Evolutionary conservation across 306 rosid genomes (phyloP).

Genomic region (Medicago arabica): DNA sequence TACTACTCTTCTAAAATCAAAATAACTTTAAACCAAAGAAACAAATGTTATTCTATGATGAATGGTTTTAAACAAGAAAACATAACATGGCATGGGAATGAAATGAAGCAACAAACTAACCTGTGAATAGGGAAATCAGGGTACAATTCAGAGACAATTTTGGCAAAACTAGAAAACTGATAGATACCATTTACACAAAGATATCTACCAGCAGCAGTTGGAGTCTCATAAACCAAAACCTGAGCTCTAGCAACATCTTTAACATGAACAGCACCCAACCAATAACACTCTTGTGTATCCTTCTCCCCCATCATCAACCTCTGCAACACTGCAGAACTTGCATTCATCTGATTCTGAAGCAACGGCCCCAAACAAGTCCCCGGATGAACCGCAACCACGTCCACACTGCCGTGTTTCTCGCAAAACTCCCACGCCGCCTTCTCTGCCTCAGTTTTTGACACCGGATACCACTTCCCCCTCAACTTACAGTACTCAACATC

Average conservation of each 20-base stretch:
- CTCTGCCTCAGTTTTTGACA: slow-evolving; percentile 86
- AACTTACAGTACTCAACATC: slow-evolving; percentile 68
- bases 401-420: slow-evolving; percentile 47
- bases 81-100: neutral
- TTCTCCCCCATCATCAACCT: slow-evolving; percentile 68
- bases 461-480: slow-evolving; percentile 84
- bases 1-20: neutral
- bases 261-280: slow-evolving; percentile 92
- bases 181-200: slow-evolving; percentile 83
- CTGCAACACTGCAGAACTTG: slow-evolving; percentile 76
- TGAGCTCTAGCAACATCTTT: slow-evolving; percentile 67
- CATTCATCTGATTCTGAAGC: slow-evolving; percentile 71
- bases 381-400: slow-evolving; percentile 73
- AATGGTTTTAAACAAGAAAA: slow-evolving; percentile 1
- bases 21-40: neutral
- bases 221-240: slow-evolving; percentile 60
- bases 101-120: slow-evolving; percentile 44
- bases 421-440: slow-evolving; percentile 75
- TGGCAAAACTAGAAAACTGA: slow-evolving; percentile 75
- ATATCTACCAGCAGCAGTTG: slow-evolving; percentile 78
- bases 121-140: slow-evolving; percentile 83
- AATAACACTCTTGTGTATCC: slow-evolving; percentile 79
- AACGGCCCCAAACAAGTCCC: slow-evolving; percentile 74
- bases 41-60: neutral
- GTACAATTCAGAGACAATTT: slow-evolving; percentile 56